Percentiles rank a stretch among this genome's conserved stretches.
Evolutionary conservation across 768 basidiomycete species (phyloP).

Genomic region (Suillus subalutaceus): DNA sequence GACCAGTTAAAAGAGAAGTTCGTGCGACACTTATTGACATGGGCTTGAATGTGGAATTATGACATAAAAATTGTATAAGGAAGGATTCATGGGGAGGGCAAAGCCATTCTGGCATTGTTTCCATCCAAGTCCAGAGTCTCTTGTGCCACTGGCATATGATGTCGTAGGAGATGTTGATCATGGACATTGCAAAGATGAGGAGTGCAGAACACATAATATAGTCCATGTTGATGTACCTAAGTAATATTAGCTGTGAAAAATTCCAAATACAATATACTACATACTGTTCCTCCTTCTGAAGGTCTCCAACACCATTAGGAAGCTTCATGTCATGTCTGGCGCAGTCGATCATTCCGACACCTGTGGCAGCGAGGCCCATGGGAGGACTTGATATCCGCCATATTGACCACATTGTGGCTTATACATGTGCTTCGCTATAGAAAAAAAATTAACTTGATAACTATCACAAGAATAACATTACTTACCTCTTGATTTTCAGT

Average conservation of each 20-base stretch:
- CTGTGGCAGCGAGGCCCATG: neutral
- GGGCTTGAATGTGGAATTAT: constrained; percentile 25
- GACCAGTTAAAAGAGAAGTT: neutral
- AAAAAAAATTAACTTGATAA: neutral
- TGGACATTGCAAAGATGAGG: neutral
- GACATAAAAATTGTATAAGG: constrained; percentile 14
- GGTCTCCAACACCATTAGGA: neutral
- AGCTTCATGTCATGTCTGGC: constrained; percentile 7
- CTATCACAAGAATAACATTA: no score
- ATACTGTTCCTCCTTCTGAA: neutral
- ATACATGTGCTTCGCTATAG: constrained; percentile 26
- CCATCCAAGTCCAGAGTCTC: neutral
- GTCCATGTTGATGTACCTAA: constrained; percentile 18
- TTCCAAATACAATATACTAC: neutral
- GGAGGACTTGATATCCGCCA: constrained; percentile 1
- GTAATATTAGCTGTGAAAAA: no score
- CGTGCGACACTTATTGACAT: constrained; percentile 20
- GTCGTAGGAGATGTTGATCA: constrained; percentile 17
- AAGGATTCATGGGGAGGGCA: neutral
- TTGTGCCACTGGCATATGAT: constrained; percentile 24
- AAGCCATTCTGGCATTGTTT: neutral
- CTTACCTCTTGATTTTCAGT: constrained; percentile 8
- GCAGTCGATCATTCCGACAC: constrained; percentile 8
- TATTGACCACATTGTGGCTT: neutral
- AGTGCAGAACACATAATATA: constrained; percentile 11